These are phyloP conservation scores for Rhizoclosmatium sp. DNA, from an alignment of 192 early-diverging fungal genomes.

Conservation along the genomic window DNA sequence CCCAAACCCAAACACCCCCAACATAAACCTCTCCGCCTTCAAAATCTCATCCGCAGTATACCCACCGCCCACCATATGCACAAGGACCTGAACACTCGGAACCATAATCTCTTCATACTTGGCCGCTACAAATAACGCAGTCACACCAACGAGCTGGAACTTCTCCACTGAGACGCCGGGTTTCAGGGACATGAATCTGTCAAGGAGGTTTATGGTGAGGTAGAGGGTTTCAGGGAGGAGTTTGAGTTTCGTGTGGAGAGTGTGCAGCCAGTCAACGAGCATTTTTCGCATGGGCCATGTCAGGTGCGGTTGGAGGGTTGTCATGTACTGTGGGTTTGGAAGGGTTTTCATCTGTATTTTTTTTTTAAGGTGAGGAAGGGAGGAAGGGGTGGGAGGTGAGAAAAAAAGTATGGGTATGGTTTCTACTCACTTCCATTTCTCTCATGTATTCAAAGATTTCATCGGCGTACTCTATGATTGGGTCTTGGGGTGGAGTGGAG, in stretches of 20 bases:
- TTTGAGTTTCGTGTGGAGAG: constrained; percentile 67
- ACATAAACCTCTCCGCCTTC: constrained; percentile 85
- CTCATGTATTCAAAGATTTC: constrained; percentile 72
- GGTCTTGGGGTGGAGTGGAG: constrained; percentile 11
- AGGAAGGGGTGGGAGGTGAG: neutral
- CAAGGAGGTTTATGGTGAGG: constrained; percentile 86
- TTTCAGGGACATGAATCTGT: constrained; percentile 84
- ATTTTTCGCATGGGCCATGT: constrained; percentile 84
- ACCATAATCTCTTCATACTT: constrained; percentile 90
- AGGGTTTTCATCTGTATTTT: constrained; percentile 16
- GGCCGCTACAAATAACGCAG: constrained; percentile 79
- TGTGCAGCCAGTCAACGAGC: constrained; percentile 88
- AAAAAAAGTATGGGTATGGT: neutral
- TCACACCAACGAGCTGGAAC: constrained; percentile 88
- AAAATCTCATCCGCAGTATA: constrained; percentile 76
- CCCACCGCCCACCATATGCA: constrained; percentile 72
- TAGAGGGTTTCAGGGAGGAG: constrained; percentile 80
- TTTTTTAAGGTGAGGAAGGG: neutral
- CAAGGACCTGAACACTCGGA: constrained; percentile 78
- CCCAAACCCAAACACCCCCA: constrained; percentile 77
- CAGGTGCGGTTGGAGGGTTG: constrained; percentile 71
- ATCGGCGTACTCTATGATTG: constrained; percentile 61
- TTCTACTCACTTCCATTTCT: constrained; percentile 58
- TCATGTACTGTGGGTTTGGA: constrained; percentile 32
- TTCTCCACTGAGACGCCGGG: constrained; percentile 71